A percentile compares a stretch with the other conserved stretches of the same genome.
These are phyloP conservation scores for Anthracocystis setariae DNA, from an alignment of 1,284 basidiomycete species.

Conservation along the genomic window DNA sequence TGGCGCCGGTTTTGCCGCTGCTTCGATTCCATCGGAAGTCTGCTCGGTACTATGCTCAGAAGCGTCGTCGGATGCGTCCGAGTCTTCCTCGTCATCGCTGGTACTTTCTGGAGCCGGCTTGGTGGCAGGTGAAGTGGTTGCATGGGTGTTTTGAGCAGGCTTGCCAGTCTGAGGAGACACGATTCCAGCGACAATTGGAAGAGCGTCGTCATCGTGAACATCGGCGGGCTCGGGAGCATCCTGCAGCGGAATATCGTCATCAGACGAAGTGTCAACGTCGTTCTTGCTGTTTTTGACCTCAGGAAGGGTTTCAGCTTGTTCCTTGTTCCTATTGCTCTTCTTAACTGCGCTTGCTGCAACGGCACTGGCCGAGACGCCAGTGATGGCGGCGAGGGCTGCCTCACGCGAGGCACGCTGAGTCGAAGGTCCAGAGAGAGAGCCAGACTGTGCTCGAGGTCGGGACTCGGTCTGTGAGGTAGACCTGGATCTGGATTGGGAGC, in stretches of 20 bases:
- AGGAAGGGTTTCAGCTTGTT: neutral
- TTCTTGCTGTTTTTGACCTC: conserved; percentile 16
- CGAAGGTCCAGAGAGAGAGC: conserved; percentile 11
- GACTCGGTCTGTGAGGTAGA: conserved; percentile 5
- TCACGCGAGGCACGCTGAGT: conserved; percentile 28
- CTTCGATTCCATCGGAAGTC: conserved; percentile 31
- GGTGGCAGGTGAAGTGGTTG: conserved; percentile 1
- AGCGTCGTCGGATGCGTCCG: conserved; percentile 14
- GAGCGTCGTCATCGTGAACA: conserved; percentile 40
- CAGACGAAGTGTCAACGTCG: conserved; percentile 19
- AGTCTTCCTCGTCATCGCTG: conserved; percentile 41
- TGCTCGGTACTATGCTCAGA: conserved; percentile 43
- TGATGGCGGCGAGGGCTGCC: conserved; percentile 47
- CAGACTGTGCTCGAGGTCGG: conserved; percentile 8
- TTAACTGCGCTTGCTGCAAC: conserved; percentile 17
- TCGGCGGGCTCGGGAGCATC: conserved; percentile 44
- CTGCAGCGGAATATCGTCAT: conserved; percentile 22
- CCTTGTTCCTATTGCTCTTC: conserved; percentile 10
- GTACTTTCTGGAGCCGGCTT: conserved; percentile 25
- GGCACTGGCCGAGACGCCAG: conserved; percentile 27
- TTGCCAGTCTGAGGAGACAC: conserved; percentile 9
- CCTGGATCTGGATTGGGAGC: conserved; percentile 13
- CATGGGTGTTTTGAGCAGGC: conserved; percentile 7
- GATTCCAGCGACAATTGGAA: conserved; percentile 19
- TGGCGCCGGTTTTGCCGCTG: conserved; percentile 19